Evolutionary conservation across 1,284 basidiomycete genomes (phyloP).

Genomic region (Moniliophthora roreri): DNA sequence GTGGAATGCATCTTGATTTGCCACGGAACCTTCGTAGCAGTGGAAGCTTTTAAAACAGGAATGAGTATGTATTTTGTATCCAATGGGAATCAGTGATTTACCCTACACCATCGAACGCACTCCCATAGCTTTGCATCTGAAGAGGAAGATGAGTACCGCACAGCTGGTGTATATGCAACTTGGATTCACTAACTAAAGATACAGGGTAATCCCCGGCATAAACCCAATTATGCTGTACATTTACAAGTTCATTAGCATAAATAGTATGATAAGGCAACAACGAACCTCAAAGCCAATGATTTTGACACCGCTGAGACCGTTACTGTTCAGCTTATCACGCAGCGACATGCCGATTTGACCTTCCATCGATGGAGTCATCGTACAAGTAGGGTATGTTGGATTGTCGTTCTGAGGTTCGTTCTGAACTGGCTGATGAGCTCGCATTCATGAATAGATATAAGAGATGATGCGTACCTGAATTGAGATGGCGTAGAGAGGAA

Average conservation of each 20-base stretch:
- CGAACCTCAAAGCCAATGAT: constrained; percentile 29
- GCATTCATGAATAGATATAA: not conserved
- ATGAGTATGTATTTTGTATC: not conserved
- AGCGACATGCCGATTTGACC: constrained; percentile 30
- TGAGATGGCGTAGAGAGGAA: constrained; percentile 29
- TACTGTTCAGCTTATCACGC: constrained; percentile 29
- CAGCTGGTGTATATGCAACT: not conserved
- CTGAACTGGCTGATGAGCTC: not conserved
- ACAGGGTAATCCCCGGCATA: constrained; percentile 30
- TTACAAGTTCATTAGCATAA: not conserved
- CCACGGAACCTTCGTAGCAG: constrained; percentile 31
- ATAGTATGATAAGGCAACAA: not conserved
- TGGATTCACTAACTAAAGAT: constrained; percentile 12
- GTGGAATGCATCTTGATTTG: constrained; percentile 26
- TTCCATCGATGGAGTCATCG: constrained; percentile 21
- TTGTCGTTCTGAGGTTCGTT: constrained; percentile 35
- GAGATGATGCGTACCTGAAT: constrained; percentile 24
- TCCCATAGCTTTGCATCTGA: constrained; percentile 25
- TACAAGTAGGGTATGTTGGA: constrained; percentile 31
- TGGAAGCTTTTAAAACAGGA: constrained; percentile 24
- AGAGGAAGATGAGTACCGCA: not conserved
- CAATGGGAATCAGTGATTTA: too few species aligned
- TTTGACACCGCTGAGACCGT: constrained; percentile 30
- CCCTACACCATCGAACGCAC: constrained; percentile 33
- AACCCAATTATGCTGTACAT: constrained; percentile 31